These are phyloP conservation scores for Tylopilus sp. DNA, from an alignment of 768 basidiomycete genomes.

Conservation along the genomic window DNA sequence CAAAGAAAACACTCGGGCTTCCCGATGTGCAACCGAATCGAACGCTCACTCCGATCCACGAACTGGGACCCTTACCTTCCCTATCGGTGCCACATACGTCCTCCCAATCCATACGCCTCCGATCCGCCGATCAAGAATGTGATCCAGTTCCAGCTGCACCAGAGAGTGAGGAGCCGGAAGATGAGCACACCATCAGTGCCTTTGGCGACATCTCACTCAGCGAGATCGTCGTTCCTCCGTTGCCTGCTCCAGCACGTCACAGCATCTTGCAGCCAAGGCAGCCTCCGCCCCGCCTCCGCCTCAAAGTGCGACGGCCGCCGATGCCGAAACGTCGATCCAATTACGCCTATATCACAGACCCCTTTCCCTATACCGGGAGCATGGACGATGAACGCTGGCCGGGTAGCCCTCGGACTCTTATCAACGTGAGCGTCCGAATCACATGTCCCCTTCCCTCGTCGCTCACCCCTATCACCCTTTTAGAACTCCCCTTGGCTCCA, in stretches of 20 bases:
- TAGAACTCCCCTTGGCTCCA: conserved; percentile 12
- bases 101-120: not conserved
- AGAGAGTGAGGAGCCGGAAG: conserved; percentile 19
- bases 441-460: not conserved
- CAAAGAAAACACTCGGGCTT: not conserved
- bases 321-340: conserved; percentile 25
- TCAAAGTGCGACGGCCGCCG: conserved; percentile 25
- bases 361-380: not conserved
- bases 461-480: not conserved
- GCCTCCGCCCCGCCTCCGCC: conserved; percentile 20
- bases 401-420: conserved; percentile 9
- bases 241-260: not conserved
- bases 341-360: conserved; percentile 8
- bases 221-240: conserved; percentile 35
- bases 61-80: not conserved
- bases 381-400: conserved; percentile 13
- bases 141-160: not conserved
- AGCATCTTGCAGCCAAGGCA: not conserved
- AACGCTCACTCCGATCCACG: not conserved
- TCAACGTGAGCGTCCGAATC: conserved; percentile 11
- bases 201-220: conserved; percentile 46
- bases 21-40: not conserved
- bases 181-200: conserved; percentile 39
- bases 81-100: not conserved
- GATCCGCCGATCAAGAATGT: not conserved